Conservation (phyloP, 2,329 filamentous ascomycete species). For the Cladophialophora carrionii region DNA sequence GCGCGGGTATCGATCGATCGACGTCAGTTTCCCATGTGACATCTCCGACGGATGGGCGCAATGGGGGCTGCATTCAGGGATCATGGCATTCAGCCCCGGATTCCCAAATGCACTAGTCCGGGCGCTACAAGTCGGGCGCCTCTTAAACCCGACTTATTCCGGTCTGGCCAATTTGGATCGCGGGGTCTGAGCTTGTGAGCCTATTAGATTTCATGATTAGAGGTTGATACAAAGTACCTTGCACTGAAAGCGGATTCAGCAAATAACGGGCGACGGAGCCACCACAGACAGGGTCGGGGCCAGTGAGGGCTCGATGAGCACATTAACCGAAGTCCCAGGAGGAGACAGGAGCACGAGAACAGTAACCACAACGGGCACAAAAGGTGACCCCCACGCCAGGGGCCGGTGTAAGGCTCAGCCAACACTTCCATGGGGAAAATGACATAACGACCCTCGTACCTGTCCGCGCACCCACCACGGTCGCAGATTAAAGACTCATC, state of each 20-base stretch:
- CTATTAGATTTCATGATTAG: not conserved
- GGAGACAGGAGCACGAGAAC: not conserved
- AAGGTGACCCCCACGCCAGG: not conserved
- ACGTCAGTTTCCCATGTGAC: not conserved
- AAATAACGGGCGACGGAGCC: not conserved
- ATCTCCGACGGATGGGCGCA: not conserved
- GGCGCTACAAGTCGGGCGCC: conserved; percentile 1
- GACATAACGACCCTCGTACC: not conserved
- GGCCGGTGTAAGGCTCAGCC: not conserved
- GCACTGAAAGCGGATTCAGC: not conserved
- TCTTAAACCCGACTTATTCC: conserved; percentile 10
- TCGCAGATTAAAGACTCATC: not conserved
- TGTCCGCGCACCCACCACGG: not conserved
- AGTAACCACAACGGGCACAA: not conserved
- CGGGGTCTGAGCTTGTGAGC: not conserved
- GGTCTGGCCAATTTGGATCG: conserved; percentile 3
- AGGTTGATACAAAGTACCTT: conserved; percentile 9
- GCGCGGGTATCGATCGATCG: not conserved
- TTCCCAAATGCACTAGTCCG: conserved; percentile 2
- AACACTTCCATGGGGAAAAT: not conserved
- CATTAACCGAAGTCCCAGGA: not conserved
- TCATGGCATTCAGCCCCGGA: not conserved
- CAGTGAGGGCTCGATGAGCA: not conserved
- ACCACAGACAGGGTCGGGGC: not conserved
- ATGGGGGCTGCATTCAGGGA: not conserved